Conservation (phyloP, 1,284 basidiomycete species). For the Cutaneotrichosporon cavernicola region DNA sequence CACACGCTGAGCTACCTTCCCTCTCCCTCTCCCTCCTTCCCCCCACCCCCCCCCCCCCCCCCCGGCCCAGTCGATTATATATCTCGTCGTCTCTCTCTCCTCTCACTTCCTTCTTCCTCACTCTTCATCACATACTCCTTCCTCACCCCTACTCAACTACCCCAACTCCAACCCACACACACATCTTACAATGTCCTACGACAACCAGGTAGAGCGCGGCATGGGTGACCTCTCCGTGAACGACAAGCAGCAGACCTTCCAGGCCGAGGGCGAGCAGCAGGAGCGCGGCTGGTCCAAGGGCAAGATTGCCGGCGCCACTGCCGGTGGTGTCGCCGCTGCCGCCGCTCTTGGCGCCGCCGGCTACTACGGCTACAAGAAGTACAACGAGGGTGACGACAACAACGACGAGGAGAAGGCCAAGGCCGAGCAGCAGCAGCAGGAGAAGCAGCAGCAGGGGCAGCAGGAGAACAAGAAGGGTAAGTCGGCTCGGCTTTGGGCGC, state of each 20-base stretch:
- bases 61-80: not conserved
- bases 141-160: not conserved
- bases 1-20: not conserved
- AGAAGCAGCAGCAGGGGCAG: not conserved
- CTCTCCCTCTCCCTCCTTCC: too few relatives aligned
- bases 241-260: conserved; percentile 7
- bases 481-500: not conserved
- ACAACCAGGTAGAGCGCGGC: not conserved
- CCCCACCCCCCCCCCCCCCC: too few relatives aligned
- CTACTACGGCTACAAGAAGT: conserved; percentile 19
- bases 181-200: conserved; percentile 5
- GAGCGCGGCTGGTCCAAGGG: conserved; percentile 18
- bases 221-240: conserved; percentile 7
- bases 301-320: conserved; percentile 16
- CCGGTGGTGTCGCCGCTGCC: conserved; percentile 8
- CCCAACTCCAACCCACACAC: not conserved
- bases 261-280: not conserved
- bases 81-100: not conserved
- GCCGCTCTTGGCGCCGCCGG: conserved; percentile 9
- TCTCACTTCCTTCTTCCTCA: not conserved
- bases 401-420: conserved; percentile 1
- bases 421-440: not conserved
- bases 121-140: not conserved
- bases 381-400: conserved; percentile 14
- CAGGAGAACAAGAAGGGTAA: not conserved